Evolutionary conservation across 805 yeast species (phyloP).

Genomic region (Wickerhamiella shivajii): DNA sequence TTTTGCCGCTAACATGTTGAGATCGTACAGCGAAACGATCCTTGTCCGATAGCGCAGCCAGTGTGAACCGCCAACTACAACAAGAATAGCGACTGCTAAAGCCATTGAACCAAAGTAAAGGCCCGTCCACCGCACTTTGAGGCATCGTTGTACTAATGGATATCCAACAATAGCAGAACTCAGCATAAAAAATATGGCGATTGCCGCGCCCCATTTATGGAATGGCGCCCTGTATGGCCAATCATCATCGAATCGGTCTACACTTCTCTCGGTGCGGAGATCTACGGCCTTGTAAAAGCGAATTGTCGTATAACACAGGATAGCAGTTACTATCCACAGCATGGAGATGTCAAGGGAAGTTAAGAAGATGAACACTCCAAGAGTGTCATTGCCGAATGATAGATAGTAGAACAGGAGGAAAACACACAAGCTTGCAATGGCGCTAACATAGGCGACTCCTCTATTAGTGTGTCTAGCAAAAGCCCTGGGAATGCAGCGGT

Average conservation of each 20-base stretch:
- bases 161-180: too few species aligned
- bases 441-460: slow-evolving; percentile 11
- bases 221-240: slow-evolving; percentile 54
- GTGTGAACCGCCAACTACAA: slow-evolving; percentile 36
- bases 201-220: slow-evolving; percentile 34
- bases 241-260: slow-evolving; percentile 45
- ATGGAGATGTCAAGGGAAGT: too few species aligned
- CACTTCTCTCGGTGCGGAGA: slow-evolving; percentile 27
- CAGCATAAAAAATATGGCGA: slow-evolving; percentile 53
- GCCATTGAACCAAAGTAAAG: too few species aligned
- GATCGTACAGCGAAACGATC: slow-evolving; percentile 49
- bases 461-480: slow-evolving; percentile 11
- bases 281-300: slow-evolving; percentile 47
- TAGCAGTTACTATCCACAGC: too few species aligned
- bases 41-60: slow-evolving; percentile 45
- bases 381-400: too few species aligned
- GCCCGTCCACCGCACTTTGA: too few species aligned
- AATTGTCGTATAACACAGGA: too few species aligned
- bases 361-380: too few species aligned
- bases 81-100: slow-evolving; percentile 39
- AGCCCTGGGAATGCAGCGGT: slow-evolving; percentile 8
- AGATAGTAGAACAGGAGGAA: too few species aligned
- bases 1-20: slow-evolving; percentile 54
- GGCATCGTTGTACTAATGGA: too few species aligned
- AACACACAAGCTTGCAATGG: too few species aligned